These are phyloP conservation scores for Panicum hallii DNA, from an alignment of 202 grass and related monocot species.

Conservation along the genomic window DNA sequence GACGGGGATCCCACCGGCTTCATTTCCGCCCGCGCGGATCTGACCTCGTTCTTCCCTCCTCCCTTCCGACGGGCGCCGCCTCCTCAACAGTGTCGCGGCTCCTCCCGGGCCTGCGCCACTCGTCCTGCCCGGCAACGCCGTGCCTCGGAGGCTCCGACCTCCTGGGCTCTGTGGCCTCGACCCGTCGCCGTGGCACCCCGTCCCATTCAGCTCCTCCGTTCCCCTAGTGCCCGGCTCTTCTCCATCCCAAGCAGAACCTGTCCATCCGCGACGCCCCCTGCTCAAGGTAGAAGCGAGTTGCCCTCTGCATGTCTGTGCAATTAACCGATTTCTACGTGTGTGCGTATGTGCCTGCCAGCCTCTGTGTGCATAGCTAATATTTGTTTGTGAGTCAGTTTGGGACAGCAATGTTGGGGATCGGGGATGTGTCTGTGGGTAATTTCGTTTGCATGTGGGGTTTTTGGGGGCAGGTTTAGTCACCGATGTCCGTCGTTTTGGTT, in stretches of 20 bases:
- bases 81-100: background rate
- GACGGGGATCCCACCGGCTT: background rate
- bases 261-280: background rate
- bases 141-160: background rate
- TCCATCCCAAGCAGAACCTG: background rate
- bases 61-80: background rate
- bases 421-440: background rate
- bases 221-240: background rate
- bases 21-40: background rate
- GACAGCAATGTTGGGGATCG: background rate
- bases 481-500: background rate
- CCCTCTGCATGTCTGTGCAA: background rate
- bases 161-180: background rate
- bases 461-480: background rate
- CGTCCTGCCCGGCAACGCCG: background rate
- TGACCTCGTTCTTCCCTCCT: background rate
- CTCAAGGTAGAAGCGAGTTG: background rate
- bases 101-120: background rate
- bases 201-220: background rate
- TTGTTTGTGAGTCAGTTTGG: background rate
- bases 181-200: background rate
- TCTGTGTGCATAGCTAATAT: background rate
- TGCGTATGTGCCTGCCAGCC: background rate
- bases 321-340: background rate
- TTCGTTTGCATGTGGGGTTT: background rate